Evolutionary conservation across 192 early-diverging fungal species (phyloP).

Genomic region (Entomortierella chlamydospora): DNA sequence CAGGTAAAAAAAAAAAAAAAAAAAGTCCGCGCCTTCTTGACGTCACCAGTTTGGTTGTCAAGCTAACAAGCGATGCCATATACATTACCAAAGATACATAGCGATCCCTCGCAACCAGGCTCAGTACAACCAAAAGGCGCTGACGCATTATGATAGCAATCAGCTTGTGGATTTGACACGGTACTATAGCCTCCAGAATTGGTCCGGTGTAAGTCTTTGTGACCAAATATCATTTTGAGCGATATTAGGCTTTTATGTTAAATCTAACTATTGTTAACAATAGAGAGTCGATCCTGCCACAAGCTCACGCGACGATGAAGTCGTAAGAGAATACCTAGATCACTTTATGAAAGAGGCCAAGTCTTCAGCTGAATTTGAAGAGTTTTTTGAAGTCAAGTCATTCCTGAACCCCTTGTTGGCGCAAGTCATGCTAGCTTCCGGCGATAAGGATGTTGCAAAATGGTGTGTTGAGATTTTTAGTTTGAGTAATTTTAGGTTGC

Average conservation of each 20-base stretch:
- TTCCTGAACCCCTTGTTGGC: conserved; percentile 46
- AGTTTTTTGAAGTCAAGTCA: conserved; percentile 24
- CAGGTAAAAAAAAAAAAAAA: conserved; percentile 15
- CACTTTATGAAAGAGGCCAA: conserved; percentile 33
- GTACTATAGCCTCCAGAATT: background rate
- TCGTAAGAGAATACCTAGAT: conserved; percentile 29
- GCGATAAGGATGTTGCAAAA: conserved; percentile 25
- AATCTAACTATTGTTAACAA: background rate
- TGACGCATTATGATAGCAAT: background rate
- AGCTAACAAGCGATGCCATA: too few species aligned
- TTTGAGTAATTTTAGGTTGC: background rate
- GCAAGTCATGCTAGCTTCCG: conserved; percentile 32
- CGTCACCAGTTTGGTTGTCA: too few species aligned
- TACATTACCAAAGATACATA: conserved; percentile 9
- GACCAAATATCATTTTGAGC: too few species aligned
- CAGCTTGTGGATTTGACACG: conserved; percentile 5
- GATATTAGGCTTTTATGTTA: too few species aligned
- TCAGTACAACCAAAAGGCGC: conserved; percentile 14
- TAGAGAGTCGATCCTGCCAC: conserved; percentile 28
- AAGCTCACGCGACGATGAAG: conserved; percentile 11
- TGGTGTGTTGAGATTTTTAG: conserved; percentile 18
- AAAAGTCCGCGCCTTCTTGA: too few species aligned
- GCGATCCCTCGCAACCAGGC: conserved; percentile 23
- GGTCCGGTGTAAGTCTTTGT: conserved; percentile 26
- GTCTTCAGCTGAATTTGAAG: conserved; percentile 34